Evolutionary conservation across 768 basidiomycete species (phyloP).

Genomic region (Russula sp.): DNA sequence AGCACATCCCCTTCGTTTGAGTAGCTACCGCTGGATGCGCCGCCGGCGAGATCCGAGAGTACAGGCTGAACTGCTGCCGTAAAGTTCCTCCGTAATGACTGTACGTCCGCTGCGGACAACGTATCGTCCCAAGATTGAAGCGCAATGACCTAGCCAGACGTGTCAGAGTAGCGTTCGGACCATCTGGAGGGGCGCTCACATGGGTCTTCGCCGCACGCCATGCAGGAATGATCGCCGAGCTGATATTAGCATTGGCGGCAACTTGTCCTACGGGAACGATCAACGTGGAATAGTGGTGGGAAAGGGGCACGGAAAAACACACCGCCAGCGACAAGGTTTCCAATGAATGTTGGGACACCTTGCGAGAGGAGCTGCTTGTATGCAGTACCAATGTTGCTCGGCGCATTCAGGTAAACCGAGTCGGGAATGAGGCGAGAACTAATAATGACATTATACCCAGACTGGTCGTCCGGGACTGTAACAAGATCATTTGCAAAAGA

Average conservation of each 20-base stretch:
- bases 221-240: constrained; percentile 32
- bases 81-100: constrained; percentile 25
- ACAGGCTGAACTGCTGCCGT: constrained; percentile 28
- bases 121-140: constrained; percentile 4
- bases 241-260: constrained; percentile 31
- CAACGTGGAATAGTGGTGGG: neutral
- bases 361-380: constrained; percentile 11
- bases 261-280: constrained; percentile 29
- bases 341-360: constrained; percentile 4
- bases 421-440: constrained; percentile 20
- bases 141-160: constrained; percentile 1
- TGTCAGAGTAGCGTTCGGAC: neutral
- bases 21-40: constrained; percentile 30
- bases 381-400: constrained; percentile 11
- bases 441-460: constrained; percentile 12
- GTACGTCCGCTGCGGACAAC: constrained; percentile 19
- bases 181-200: constrained; percentile 24
- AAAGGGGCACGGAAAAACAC: neutral
- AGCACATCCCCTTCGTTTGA: constrained; percentile 34
- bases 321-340: constrained; percentile 14
- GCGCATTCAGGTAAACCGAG: neutral
- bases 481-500: constrained; percentile 11
- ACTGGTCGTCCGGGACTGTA: constrained; percentile 6
- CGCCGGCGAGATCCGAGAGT: constrained; percentile 29
- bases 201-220: constrained; percentile 38